phyloP scores from a whole-genome alignment of 352 stramenopile genomes.

The Phytopythium oedochilum region DNA sequence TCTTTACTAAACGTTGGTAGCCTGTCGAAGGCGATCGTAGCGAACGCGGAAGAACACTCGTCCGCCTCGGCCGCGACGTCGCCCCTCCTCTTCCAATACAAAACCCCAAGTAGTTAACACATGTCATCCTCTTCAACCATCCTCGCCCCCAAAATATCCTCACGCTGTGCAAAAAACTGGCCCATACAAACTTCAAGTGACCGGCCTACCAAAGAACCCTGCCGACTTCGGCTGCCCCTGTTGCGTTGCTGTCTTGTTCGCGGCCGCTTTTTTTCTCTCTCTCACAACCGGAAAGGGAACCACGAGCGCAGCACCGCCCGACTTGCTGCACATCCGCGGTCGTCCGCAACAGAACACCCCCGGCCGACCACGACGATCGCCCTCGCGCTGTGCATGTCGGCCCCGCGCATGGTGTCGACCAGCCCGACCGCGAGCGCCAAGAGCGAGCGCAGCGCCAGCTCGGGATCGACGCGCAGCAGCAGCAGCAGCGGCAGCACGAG shows the following conservation, averaged over 20 bases:
- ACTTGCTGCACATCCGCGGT: too few relatives aligned
- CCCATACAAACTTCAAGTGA: background rate
- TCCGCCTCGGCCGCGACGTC: background rate
- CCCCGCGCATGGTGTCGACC: background rate
- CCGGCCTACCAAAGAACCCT: background rate
- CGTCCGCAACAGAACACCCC: background rate
- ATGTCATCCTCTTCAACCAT: background rate
- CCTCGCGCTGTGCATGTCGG: background rate
- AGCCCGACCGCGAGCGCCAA: conserved; percentile 4
- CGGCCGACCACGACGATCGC: background rate
- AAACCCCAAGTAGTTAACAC: background rate
- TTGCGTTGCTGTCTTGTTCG: conserved; percentile 5
- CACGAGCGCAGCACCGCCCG: too few relatives aligned
- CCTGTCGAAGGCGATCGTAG: background rate
- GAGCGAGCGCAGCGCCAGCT: conserved; percentile 2
- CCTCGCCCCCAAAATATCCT: too few relatives aligned
- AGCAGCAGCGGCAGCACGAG: background rate
- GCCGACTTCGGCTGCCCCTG: background rate
- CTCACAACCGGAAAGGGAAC: background rate
- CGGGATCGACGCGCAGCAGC: conserved; percentile 1
- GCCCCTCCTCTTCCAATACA: background rate
- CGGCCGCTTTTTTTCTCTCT: background rate
- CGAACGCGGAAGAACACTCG: background rate
- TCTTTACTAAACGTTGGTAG: background rate
- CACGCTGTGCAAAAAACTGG: too few relatives aligned